phyloP scores from a whole-genome alignment of 108 stramenopile genomes.

The Pseudonitzschia multiseries region DNA sequence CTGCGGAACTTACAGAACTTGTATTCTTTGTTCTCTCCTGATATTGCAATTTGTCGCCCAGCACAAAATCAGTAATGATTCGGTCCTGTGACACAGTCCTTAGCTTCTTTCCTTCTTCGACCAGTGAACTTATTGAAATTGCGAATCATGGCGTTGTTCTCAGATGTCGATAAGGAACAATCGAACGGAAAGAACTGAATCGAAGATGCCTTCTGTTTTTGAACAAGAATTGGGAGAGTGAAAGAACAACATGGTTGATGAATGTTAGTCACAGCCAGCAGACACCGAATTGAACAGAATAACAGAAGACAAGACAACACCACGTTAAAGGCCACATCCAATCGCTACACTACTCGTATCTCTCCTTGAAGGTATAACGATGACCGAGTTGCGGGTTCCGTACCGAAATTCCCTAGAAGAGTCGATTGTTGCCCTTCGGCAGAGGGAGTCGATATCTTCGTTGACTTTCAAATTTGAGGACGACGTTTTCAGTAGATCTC shows the following conservation, averaged over 20 bases:
- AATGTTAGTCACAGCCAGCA: too few relatives aligned
- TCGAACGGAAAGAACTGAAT: not conserved
- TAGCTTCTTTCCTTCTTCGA: not conserved
- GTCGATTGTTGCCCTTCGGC: not conserved
- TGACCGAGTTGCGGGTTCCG: not conserved
- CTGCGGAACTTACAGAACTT: not conserved
- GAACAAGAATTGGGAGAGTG: not conserved
- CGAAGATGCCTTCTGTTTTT: not conserved
- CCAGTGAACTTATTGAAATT: not conserved
- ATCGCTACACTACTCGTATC: not conserved
- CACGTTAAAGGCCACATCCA: not conserved
- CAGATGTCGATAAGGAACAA: too few relatives aligned
- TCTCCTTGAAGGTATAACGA: not conserved
- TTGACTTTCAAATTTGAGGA: not conserved
- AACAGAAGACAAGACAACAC: not conserved
- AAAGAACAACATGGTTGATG: not conserved
- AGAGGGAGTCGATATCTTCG: not conserved
- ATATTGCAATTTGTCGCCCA: not conserved
- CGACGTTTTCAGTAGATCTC: not conserved
- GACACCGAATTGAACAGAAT: too few relatives aligned
- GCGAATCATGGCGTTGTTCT: too few relatives aligned
- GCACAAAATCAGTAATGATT: too few relatives aligned
- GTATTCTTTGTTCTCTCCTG: not conserved
- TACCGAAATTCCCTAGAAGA: constrained; percentile 3
- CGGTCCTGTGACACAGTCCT: not conserved